Conservation (phyloP, 352 stramenopile species). For the Globisporangium nagaii region DNA sequence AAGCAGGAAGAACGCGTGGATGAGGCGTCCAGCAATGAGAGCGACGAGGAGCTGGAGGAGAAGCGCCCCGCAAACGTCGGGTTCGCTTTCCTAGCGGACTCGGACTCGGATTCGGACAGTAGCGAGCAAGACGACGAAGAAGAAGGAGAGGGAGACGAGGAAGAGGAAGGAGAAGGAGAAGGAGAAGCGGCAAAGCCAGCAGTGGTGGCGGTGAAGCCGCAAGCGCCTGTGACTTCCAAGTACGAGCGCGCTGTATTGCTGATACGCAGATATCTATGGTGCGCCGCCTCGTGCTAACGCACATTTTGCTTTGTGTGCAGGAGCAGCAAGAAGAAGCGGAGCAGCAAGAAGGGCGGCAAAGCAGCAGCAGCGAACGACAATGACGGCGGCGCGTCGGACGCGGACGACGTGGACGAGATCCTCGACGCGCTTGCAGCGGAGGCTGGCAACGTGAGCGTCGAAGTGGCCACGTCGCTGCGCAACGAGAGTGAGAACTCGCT, state of each 20-base stretch:
- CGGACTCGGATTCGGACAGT: conserved; percentile 51
- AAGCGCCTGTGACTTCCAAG: conserved; percentile 8
- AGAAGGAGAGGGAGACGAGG: conserved; percentile 16
- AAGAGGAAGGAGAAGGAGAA: conserved; percentile 7
- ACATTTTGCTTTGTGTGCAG: too few relatives aligned
- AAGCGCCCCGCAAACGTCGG: conserved; percentile 47
- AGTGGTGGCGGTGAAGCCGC: conserved; percentile 4
- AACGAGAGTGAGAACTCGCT: conserved; percentile 52
- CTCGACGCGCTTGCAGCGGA: conserved; percentile 54
- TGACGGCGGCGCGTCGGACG: conserved; percentile 19
- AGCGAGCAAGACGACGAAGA: conserved; percentile 18
- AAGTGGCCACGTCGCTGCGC: conserved; percentile 22
- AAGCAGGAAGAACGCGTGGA: conserved; percentile 17
- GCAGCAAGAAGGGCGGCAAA: conserved; percentile 29
- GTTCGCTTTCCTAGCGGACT: conserved; percentile 72
- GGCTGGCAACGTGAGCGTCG: conserved; percentile 29
- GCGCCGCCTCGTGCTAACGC: too few relatives aligned
- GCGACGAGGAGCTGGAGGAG: conserved; percentile 40
- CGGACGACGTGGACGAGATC: conserved; percentile 60
- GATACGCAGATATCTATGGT: too few relatives aligned
- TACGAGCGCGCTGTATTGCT: conserved; percentile 4
- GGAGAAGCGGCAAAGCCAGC: conserved; percentile 10
- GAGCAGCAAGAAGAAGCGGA: conserved; percentile 31
- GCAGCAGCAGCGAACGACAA: conserved; percentile 2
- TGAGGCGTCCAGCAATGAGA: conserved; percentile 14